phyloP scores from a whole-genome alignment of 306 rosid genomes.

The Hylodesmum podocarpum region DNA sequence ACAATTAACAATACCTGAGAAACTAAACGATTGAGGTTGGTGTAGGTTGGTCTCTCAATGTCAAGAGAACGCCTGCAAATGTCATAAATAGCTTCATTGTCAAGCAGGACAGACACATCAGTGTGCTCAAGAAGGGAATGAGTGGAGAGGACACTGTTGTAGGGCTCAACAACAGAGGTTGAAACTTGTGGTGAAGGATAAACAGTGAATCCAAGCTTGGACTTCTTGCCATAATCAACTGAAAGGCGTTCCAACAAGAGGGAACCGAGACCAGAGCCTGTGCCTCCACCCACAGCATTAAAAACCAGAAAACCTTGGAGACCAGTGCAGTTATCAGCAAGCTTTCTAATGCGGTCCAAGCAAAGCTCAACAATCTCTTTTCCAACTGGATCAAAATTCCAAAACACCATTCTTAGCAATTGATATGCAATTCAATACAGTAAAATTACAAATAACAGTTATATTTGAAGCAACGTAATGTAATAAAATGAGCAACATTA shows the following conservation, averaged over 20 bases:
- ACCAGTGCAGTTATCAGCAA: slow-evolving; percentile 86
- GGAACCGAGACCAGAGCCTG: slow-evolving; percentile 88
- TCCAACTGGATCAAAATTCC: slow-evolving; percentile 61
- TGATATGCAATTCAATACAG: background rate
- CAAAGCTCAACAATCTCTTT: slow-evolving; percentile 86
- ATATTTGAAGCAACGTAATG: background rate
- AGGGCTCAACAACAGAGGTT: slow-evolving; percentile 89
- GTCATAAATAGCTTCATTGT: slow-evolving; percentile 83
- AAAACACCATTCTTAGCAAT: background rate
- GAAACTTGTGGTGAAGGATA: slow-evolving; percentile 92
- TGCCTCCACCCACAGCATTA: slow-evolving; percentile 86
- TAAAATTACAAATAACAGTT: background rate
- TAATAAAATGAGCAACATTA: slow-evolving; percentile 16
- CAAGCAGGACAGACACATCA: slow-evolving; percentile 73
- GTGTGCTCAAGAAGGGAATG: slow-evolving; percentile 88
- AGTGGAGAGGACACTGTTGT: slow-evolving; percentile 87
- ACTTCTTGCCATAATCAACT: slow-evolving; percentile 49
- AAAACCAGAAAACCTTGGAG: slow-evolving; percentile 85
- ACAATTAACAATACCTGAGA: slow-evolving; percentile 66
- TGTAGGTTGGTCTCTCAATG: slow-evolving; percentile 84
- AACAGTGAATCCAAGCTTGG: slow-evolving; percentile 82
- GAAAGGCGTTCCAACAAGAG: slow-evolving; percentile 77
- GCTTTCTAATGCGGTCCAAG: slow-evolving; percentile 81
- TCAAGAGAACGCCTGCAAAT: slow-evolving; percentile 86
- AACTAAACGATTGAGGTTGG: slow-evolving; percentile 78